Base-by-base conservation (phyloP, 176 grass and related monocot species). In the Oryza meridionalis region DNA sequence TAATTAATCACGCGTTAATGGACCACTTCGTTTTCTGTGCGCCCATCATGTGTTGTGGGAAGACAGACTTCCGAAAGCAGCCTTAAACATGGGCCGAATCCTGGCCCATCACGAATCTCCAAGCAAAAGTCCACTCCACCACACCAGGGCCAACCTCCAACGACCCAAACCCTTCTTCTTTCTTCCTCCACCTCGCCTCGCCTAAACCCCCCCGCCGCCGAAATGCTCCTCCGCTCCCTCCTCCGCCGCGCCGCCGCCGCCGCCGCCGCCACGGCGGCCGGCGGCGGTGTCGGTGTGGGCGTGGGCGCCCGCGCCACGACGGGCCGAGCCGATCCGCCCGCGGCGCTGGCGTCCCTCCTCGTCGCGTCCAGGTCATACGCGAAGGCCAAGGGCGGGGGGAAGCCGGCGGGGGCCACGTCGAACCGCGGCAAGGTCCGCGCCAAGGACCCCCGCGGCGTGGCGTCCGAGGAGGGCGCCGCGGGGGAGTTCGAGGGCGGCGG, bases 181-280 rank as follows among this genome's bases (percentile, higher is more conserved):
- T 4, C 51, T 37, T 78, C 32, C 32, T 3, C 2, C 82, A 14
- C 45, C 66, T 31, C 70, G 14, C 45, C 66, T 31, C 70, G 61
- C 25, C 86, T 65, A 89, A 89, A 83, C 53, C 81, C 53, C 81
- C 88, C 4, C 63, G 21, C 25, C 51, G 77, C 82, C 67, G 77
- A 87, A 78, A 93, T 94, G 89, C 75, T 98, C 67, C 89, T 93
- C 77, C 88, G 91, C 64, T 65, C 85, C 58, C 67, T 98, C 80
- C 86, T 93, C 25, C 91, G 86, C 5, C 86, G 78, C 87, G 37
- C 12, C 84, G 73, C 87, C 83, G 78, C 43, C 22, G 81, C 83
- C 77, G 74, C 46, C 62, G 55, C 83, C 77, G 78, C 46, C 62
- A 55, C 0, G 14, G 68, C 70, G 24, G 69, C 69, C 70, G 69